These are phyloP conservation scores for Pulveroboletus sp. DNA, from an alignment of 768 basidiomycete species.

Conservation along the genomic window DNA sequence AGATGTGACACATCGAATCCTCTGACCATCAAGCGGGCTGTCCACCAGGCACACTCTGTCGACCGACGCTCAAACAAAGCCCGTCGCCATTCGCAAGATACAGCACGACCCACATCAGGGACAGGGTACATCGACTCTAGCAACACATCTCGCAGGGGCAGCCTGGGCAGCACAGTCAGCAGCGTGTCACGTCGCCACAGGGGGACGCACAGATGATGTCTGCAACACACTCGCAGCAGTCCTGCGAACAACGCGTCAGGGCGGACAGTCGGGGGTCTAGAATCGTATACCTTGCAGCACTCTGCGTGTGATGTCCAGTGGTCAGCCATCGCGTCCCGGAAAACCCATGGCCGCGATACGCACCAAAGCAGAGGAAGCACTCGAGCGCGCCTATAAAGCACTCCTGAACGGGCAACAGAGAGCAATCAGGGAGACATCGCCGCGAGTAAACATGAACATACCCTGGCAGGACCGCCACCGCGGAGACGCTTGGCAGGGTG, in stretches of 20 bases:
- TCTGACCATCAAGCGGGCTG: no score
- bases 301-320: slow-evolving; percentile 36
- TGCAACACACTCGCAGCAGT: slow-evolving; percentile 63
- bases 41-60: no score
- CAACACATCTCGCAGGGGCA: slow-evolving; percentile 81
- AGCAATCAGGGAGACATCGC: background rate
- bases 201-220: slow-evolving; percentile 65
- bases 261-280: background rate
- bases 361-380: slow-evolving; percentile 74
- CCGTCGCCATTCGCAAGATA: slow-evolving; percentile 3
- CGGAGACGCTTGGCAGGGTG: slow-evolving; percentile 53
- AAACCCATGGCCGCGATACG: slow-evolving; percentile 18
- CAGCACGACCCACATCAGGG: slow-evolving; percentile 10
- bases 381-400: slow-evolving; percentile 58
- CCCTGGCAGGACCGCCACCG: slow-evolving; percentile 69
- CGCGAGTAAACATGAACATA: slow-evolving; percentile 18
- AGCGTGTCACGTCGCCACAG: background rate
- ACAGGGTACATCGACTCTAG: slow-evolving; percentile 28
- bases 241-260: slow-evolving; percentile 33
- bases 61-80: background rate
- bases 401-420: slow-evolving; percentile 39
- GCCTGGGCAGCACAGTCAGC: slow-evolving; percentile 36
- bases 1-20: no score
- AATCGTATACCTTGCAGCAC: slow-evolving; percentile 56
- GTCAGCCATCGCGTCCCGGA: background rate